Evolutionary conservation across 805 yeast genomes (phyloP), one percentile per base, ranked within the genome.

Genomic region (Saccharomycopsis capsularis): DNA sequence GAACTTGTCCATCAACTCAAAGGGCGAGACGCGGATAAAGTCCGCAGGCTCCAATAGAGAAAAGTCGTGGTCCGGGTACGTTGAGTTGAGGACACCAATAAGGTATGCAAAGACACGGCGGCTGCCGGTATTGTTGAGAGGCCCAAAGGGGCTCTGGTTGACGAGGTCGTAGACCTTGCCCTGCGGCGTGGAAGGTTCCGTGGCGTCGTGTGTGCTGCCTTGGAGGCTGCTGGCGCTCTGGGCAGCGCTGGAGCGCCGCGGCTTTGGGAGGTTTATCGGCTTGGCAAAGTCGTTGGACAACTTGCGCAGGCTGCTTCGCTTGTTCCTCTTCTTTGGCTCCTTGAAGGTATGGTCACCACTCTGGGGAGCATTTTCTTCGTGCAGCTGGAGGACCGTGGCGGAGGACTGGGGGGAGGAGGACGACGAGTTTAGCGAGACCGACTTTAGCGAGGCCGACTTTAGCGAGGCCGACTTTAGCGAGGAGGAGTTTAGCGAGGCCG

Each of bases 51-150:
- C 88, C 54, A 93, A 75, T 23, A 83, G 76, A 11, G 95, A 76
- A 59, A 91, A 93, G 61, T 93, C 99, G 60, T 93, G 96, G 63
- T 93, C 99, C 0, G 99, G 98, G 61, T 86, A 91, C 3, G 95
- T 82, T 5, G 95, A 85, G 63, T 93, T 93, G 46, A 93, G 71
- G 32, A 90, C 89, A 1, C 95, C 93, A 51, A 93, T 86, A 42
- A 93, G 69, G 61, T 90, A 86, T 0, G 96, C 93, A 69, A 91
- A 93, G 1, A 90, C 81, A 64, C 88, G 83, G 55, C 96, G 76
- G 40, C 95, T 84, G 1, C 93, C 80, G n/a, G 83, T 78, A 57
- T 82, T 83, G 59, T 83, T 85, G 30, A 93, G 71, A 0, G 97
- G 95, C 0, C 99, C 99, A 68, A 93, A 93, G 0, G 98, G 98